Evolutionary conservation across 108 stramenopile genomes (phyloP), one percentile per base, ranked within the genome.

Genomic region (Hondaea fermentalgiana): DNA sequence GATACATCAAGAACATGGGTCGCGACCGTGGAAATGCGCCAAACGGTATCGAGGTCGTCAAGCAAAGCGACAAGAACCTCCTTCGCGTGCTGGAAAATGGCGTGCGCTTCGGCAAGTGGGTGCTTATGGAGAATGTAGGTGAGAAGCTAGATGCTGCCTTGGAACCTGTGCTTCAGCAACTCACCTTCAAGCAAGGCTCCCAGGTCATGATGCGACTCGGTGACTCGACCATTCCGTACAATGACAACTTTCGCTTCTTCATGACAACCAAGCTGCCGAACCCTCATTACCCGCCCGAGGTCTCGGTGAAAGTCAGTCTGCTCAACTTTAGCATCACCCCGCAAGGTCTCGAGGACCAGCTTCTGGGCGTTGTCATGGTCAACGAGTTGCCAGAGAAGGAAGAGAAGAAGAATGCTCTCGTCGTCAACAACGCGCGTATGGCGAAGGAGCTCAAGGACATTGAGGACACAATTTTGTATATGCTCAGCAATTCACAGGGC

Each of bases 221-320:
- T 8, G 95, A 95, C 59, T 90, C 72, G 59, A 92, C 93, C 16
- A 92, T 95, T 23, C 95, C 95, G 3, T 95, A 95, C 92, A 92
- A 93, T 89, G 93, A 94, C 44, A 59, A 55, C 10, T 95, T 95
- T 87, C 57, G 87, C 17, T 93, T 95, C 88, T 93, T 94, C 88
- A 91, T 95, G 89, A 95, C 94, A 43, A 94, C 95, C 53, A 95
- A 94, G 91, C 83, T 95, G 28, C 92, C 95, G 44, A 95, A 95
- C 87, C 95, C 95, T 29, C 92, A 93, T 59, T 94, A 94, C 89
- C 72, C 92, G 23, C 93, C 93, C 28, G 93, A 94, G 90, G 92
- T 94, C 35, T 87, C 91, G 57, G 95, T 95, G 58, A 95, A 95
- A 87, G 94, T 95, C 42, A 90, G 90, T 4, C 21, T 95, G 64